phyloP scores from a whole-genome alignment of 208 protist genomes.

The Acanthamoeba lenticulata region DNA sequence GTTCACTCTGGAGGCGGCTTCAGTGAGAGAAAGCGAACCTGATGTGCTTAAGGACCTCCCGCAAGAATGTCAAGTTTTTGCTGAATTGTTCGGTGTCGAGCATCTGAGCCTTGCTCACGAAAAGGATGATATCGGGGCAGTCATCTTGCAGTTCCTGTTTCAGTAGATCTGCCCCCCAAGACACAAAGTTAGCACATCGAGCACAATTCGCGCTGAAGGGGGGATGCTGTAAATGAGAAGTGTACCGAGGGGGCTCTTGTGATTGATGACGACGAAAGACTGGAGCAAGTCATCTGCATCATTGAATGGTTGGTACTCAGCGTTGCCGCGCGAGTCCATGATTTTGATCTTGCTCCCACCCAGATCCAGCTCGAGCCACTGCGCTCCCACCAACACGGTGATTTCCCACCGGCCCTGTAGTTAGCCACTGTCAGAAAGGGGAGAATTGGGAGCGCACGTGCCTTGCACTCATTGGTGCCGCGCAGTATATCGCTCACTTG shows the following conservation, averaged over 20 bases:
- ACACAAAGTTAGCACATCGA: no score
- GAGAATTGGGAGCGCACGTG: neutral
- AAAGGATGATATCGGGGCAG: neutral
- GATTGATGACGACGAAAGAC: neutral
- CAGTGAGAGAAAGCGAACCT: neutral
- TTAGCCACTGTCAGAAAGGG: neutral
- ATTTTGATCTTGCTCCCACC: neutral
- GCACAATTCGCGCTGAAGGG: neutral
- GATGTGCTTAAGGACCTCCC: neutral
- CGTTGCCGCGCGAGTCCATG: neutral
- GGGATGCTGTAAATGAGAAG: neutral
- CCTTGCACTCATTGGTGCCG: neutral
- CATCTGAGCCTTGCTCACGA: neutral
- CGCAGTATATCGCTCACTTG: neutral
- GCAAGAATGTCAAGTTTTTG: neutral
- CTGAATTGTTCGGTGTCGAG: neutral
- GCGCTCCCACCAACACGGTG: neutral
- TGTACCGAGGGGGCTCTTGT: neutral
- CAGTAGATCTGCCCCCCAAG: neutral
- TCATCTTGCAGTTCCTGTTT: neutral
- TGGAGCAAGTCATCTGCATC: neutral
- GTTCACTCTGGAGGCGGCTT: neutral
- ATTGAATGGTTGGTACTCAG: neutral
- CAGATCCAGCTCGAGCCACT: neutral
- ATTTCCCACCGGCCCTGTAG: no score